Evolutionary conservation across 768 basidiomycete genomes (phyloP).

Genomic region (Leccinum broughii): DNA sequence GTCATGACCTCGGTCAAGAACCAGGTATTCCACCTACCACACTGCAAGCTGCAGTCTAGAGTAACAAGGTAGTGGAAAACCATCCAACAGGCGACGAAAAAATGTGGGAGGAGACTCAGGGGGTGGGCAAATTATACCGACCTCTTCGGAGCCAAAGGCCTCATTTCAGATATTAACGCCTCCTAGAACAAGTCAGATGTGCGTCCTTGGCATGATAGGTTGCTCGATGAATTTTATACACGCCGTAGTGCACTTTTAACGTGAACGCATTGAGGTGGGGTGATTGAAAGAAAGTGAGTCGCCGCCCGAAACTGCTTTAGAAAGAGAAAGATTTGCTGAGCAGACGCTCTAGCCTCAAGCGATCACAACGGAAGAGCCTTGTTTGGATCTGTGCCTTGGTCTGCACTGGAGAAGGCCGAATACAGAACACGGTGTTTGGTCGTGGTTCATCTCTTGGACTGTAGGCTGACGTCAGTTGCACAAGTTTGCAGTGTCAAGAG

Average conservation of each 20-base stretch:
- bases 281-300: neutral
- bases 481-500: neutral
- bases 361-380: neutral
- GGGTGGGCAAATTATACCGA: neutral
- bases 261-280: neutral
- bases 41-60: neutral
- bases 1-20: neutral
- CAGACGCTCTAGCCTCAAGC: neutral
- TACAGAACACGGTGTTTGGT: neutral
- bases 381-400: neutral
- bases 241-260: neutral
- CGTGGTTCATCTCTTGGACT: neutral
- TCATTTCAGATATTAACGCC: neutral
- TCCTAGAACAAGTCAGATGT: neutral
- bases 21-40: neutral
- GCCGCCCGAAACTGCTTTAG: neutral
- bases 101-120: neutral
- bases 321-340: neutral
- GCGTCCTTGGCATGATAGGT: neutral
- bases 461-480: neutral
- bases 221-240: neutral
- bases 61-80: neutral
- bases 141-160: neutral
- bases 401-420: neutral
- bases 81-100: neutral